Percentiles rank a stretch among this genome's conserved stretches.
These are phyloP conservation scores for Isatis lusitanica DNA, from an alignment of 441 rosid species.

Conservation along the genomic window DNA sequence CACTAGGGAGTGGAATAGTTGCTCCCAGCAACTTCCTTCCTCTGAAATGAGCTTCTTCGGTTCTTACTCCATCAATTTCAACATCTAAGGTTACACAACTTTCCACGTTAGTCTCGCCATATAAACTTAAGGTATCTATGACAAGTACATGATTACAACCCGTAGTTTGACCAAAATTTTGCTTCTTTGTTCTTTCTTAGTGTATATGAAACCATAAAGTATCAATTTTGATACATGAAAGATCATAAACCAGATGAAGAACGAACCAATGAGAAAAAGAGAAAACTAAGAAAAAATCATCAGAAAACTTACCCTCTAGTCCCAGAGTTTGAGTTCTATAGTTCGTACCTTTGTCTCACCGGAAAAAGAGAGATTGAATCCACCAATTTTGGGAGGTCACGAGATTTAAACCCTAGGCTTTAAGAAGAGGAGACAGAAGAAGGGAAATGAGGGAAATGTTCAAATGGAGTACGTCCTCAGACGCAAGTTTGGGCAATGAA, in stretches of 20 bases:
- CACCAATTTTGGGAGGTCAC: not conserved
- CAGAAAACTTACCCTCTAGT: not conserved
- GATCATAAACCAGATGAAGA: not conserved
- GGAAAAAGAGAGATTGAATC: not conserved
- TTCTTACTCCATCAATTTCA: slow-evolving; percentile 59
- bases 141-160: not conserved
- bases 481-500: not conserved
- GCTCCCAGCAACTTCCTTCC: slow-evolving; percentile 81
- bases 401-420: not conserved
- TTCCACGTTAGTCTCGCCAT: not conserved
- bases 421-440: not conserved
- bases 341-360: not conserved
- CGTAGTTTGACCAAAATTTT: not conserved
- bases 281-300: not conserved
- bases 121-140: not conserved
- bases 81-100: slow-evolving; percentile 37
- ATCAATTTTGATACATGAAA: not conserved
- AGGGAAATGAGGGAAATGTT: not conserved
- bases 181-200: not conserved
- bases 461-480: not conserved
- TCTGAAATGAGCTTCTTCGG: slow-evolving; percentile 78
- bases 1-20: slow-evolving; percentile 57
- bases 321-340: not conserved
- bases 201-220: not conserved
- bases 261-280: not conserved